These are phyloP conservation scores for Solanum dulcamara DNA, from an alignment of 257 asterid genomes.

Conservation along the genomic window DNA sequence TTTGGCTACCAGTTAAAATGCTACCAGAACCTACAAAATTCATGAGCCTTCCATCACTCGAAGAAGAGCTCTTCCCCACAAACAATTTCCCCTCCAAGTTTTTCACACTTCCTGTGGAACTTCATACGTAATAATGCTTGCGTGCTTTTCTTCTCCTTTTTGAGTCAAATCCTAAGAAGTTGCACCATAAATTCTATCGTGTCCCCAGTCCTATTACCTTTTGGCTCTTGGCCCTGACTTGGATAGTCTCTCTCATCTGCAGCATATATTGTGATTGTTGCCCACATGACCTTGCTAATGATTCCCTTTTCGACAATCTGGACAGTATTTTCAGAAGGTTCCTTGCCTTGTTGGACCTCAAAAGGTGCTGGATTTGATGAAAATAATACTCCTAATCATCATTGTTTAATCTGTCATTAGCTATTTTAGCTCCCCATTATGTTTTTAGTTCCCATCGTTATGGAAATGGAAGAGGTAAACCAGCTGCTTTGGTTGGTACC, in stretches of 20 bases:
- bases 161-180: background rate
- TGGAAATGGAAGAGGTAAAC: background rate
- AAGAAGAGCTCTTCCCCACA: background rate
- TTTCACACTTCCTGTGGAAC: background rate
- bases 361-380: background rate
- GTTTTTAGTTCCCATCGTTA: background rate
- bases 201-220: background rate
- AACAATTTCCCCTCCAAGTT: background rate
- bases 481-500: background rate
- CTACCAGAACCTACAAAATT: background rate
- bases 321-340: background rate
- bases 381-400: background rate
- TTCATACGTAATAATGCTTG: background rate
- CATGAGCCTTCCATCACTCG: background rate
- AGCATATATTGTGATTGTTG: background rate
- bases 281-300: background rate
- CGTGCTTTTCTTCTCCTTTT: background rate
- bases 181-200: background rate
- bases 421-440: background rate
- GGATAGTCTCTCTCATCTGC: background rate
- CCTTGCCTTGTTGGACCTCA: background rate
- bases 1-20: background rate
- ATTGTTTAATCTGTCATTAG: background rate
- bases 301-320: background rate
- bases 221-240: background rate